Conservation (phyloP, 2,329 filamentous ascomycete genomes). For the Apiospora koreana region DNA sequence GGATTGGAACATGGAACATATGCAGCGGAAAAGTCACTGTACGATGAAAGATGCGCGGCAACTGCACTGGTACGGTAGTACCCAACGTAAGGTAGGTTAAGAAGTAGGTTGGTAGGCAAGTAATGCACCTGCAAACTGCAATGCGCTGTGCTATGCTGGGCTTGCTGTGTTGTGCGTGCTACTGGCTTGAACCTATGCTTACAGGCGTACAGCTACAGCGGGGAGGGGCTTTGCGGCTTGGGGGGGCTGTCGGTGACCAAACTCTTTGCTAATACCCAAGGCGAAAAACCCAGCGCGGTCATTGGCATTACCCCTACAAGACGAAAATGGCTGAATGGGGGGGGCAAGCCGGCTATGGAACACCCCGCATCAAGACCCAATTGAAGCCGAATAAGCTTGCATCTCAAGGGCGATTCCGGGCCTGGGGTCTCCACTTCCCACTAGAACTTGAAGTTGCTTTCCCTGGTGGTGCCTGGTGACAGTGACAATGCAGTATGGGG, state of each 20-base stretch:
- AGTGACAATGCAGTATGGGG: background rate
- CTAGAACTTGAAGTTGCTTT: background rate
- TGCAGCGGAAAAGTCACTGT: constrained; percentile 3
- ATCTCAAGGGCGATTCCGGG: constrained; percentile 2
- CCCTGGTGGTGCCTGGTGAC: background rate
- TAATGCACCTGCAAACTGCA: background rate
- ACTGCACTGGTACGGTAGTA: background rate
- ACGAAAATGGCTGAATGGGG: background rate
- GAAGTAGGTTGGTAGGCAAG: too few species aligned
- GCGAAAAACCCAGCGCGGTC: background rate
- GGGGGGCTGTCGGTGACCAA: background rate
- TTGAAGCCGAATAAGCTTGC: constrained; percentile 4
- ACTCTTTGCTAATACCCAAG: background rate
- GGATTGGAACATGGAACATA: background rate
- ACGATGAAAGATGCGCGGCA: background rate
- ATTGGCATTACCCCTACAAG: background rate
- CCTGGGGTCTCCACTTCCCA: constrained; percentile 4
- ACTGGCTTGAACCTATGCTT: background rate
- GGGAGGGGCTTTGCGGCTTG: too few species aligned
- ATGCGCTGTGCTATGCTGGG: background rate
- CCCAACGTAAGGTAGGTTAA: too few species aligned
- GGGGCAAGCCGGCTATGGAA: background rate
- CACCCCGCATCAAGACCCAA: constrained; percentile 4
- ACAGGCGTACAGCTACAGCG: background rate
- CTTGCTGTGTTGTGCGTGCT: background rate